These are phyloP conservation scores for Lippia alba DNA, from an alignment of 305 asterid species.

Conservation along the genomic window DNA sequence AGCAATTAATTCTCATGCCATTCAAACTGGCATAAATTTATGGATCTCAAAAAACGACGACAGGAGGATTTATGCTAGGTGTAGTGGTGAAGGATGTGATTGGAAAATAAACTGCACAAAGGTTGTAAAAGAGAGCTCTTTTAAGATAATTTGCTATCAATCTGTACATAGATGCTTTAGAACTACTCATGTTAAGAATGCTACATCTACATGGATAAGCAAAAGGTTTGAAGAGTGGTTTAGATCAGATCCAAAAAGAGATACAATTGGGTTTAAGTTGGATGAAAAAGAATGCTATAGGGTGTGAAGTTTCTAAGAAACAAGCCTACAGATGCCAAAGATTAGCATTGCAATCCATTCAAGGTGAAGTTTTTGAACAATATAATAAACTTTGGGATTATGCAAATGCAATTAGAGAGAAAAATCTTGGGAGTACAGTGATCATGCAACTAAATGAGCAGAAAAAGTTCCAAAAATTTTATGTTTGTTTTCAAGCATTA, in stretches of 20 bases:
- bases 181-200: not conserved
- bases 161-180: not conserved
- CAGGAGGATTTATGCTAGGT: not conserved
- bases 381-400: not conserved
- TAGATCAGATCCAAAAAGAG: not conserved
- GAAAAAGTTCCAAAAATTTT: not conserved
- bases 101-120: not conserved
- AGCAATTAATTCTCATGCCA: not conserved
- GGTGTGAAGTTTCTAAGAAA: not conserved
- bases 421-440: not conserved
- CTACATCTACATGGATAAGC: not conserved
- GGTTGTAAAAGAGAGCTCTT: not conserved
- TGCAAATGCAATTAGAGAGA: not conserved
- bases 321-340: not conserved
- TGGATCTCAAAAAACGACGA: not conserved
- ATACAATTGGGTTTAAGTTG: not conserved
- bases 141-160: not conserved
- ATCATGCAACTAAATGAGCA: not conserved
- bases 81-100: not conserved
- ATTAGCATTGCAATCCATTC: not conserved
- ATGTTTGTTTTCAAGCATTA: not conserved
- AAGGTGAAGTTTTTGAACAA: not conserved
- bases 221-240: not conserved
- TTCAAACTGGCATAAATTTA: too few species aligned
- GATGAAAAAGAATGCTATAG: not conserved